Evolutionary conservation across 371 early-diverging fungal species (phyloP).

Genomic region (Homolaphlyctis polyrhiza): DNA sequence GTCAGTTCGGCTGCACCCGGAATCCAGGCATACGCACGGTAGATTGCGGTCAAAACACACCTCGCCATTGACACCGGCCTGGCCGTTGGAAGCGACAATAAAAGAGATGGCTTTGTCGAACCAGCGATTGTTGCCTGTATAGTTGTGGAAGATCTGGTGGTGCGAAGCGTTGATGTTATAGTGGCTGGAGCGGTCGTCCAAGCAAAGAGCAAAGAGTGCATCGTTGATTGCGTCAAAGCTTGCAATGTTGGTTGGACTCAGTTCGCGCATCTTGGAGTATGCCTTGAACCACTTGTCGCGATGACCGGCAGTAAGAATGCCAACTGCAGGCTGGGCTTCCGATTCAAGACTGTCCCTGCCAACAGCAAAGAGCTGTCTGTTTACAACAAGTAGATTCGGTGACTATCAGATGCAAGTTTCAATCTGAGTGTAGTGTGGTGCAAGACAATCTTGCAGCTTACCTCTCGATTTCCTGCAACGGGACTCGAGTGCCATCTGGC

Average conservation of each 20-base stretch:
- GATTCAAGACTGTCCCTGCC: slow-evolving; percentile 24
- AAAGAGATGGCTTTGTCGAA: slow-evolving; percentile 91
- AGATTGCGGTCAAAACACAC: no score
- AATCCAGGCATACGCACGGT: slow-evolving; percentile 7
- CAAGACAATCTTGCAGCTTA: slow-evolving; percentile 23
- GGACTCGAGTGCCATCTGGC: slow-evolving; percentile 35
- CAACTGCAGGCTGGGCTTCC: slow-evolving; percentile 52
- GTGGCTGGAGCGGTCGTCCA: slow-evolving; percentile 70
- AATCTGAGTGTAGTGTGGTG: not conserved
- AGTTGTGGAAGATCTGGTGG: slow-evolving; percentile 70
- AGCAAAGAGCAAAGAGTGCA: slow-evolving; percentile 77
- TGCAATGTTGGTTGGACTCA: slow-evolving; percentile 50
- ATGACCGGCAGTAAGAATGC: slow-evolving; percentile 77
- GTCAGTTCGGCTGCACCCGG: slow-evolving; percentile 3
- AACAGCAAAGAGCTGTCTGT: slow-evolving; percentile 34
- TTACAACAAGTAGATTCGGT: slow-evolving; percentile 14
- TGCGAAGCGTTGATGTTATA: slow-evolving; percentile 56
- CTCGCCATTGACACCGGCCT: slow-evolving; percentile 92
- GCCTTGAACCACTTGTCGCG: slow-evolving; percentile 76
- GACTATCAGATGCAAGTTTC: not conserved
- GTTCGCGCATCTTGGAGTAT: slow-evolving; percentile 33
- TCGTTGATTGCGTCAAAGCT: slow-evolving; percentile 67
- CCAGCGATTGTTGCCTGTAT: slow-evolving; percentile 83
- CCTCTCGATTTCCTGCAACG: slow-evolving; percentile 70
- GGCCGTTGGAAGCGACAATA: slow-evolving; percentile 78